A percentile compares a stretch with the other conserved stretches of the same genome.
phyloP scores from a whole-genome alignment of 495 filamentous ascomycete species.

The Penicillium psychrofluorescens region DNA sequence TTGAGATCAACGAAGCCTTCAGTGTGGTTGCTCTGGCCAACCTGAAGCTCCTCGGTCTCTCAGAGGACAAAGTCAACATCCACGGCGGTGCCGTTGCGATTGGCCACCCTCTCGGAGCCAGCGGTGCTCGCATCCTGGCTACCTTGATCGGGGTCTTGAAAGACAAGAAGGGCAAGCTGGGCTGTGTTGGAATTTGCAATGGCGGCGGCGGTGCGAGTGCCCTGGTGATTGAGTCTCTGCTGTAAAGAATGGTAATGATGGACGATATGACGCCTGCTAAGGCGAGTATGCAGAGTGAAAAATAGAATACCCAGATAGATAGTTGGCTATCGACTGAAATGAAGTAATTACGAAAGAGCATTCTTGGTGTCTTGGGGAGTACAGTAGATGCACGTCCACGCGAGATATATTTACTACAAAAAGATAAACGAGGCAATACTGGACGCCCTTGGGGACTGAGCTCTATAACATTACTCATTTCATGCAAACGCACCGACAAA shows the following conservation, averaged over 20 bases:
- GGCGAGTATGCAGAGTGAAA: too few relatives aligned
- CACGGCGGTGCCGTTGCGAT: constrained; percentile 94
- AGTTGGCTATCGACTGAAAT: too few relatives aligned
- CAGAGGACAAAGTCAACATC: constrained; percentile 85
- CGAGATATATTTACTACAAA: too few relatives aligned
- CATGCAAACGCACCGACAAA: constrained; percentile 85
- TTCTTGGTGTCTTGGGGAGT: too few relatives aligned
- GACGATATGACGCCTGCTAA: constrained; percentile 6
- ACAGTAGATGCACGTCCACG: too few relatives aligned
- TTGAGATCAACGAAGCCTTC: constrained; percentile 99
- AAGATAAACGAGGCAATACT: too few relatives aligned
- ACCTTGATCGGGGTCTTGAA: constrained; percentile 83
- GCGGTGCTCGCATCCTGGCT: constrained; percentile 87
- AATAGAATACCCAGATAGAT: too few relatives aligned
- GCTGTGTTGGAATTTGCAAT: constrained; percentile 94
- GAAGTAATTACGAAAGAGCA: too few relatives aligned
- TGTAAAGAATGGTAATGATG: constrained; percentile 16
- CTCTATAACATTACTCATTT: not conserved
- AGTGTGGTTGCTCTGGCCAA: constrained; percentile 94
- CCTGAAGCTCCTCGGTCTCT: constrained; percentile 75
- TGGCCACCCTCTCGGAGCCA: constrained; percentile 89
- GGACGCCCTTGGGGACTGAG: too few relatives aligned
- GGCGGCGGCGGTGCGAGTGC: constrained; percentile 92
- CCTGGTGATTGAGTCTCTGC: constrained; percentile 68
- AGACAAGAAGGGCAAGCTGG: constrained; percentile 88